Conservation (phyloP, 305 asterid species). For the Fraxinus latifolia region DNA sequence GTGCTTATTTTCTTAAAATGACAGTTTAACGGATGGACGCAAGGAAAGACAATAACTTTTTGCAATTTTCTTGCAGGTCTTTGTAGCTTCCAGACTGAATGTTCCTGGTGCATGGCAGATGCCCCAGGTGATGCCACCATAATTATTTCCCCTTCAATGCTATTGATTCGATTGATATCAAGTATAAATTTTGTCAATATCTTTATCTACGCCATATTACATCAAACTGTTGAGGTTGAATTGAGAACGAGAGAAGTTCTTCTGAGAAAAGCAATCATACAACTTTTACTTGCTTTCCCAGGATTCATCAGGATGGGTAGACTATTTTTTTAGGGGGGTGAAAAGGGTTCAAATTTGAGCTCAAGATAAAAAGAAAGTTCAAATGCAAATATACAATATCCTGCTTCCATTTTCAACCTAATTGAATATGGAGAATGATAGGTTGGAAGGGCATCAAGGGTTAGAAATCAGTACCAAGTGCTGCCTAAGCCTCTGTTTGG, state of each 20-base stretch:
- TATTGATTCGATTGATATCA: background rate
- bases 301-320: background rate
- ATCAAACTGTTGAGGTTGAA: background rate
- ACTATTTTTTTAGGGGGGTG: background rate
- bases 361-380: background rate
- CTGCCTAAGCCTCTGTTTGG: background rate
- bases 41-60: constrained; percentile 3
- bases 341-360: background rate
- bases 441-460: background rate
- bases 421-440: background rate
- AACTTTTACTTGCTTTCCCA: background rate
- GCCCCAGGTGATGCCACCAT: constrained; percentile 72
- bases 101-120: constrained; percentile 99
- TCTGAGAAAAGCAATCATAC: background rate
- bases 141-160: background rate
- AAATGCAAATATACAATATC: background rate
- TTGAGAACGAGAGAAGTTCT: background rate
- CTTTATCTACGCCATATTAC: background rate
- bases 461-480: background rate
- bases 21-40: background rate
- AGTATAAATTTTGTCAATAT: background rate
- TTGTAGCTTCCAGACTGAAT: constrained; percentile 90
- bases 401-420: background rate
- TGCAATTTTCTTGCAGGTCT: constrained; percentile 56
- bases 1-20: background rate